Evolutionary conservation across 1,139 yeast genomes (phyloP), one percentile per base, ranked within the genome.

Genomic region (Zygosaccharomyces pseudobailii): DNA sequence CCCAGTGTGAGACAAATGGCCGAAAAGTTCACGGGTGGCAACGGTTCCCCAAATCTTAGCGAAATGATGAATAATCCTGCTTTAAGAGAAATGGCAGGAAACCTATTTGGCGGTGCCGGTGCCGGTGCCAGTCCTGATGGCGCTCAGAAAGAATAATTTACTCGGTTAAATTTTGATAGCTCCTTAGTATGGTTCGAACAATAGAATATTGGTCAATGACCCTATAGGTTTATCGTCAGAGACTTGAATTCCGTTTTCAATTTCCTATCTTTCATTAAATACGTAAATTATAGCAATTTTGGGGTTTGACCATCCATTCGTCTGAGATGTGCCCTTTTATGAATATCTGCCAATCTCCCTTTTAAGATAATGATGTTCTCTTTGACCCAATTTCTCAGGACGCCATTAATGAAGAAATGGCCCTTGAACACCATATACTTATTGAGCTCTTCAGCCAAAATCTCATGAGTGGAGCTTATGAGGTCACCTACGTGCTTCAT

Each of bases 1-100:
- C 97, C 97, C 23, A 80, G 82, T 58, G 63, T 87, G 20, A 79
- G 78, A 61, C 84, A 81, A 65, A 84, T 86, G 94, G 94, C 94
- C 36, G 78, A 78, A 57, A 78, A 71, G 51, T 73, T 85, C 68
- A 80, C 85, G 7, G 65, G 78, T 43, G 88, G 87, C 34, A 79
- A 73, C 35, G 72, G 74, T 40, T 68, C 73, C 69, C 84, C 92
- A 43, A 81, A 77, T 59, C 67, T 88, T 67, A 73, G 79, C 35
- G 85, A 82, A 46, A 62, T 88, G 61, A 80, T 87, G 88, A 84
- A 79, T 68, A 85, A 88, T 67, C 95, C 96, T 44, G 80, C 81
- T 72, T 68, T 87, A 42, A 79, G 76, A 62, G 79, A 84, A 57
- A 71, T 86, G 78, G 89, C 86, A 40, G 75, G 69, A 52, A 79